Evolutionary conservation across 2,329 filamentous ascomycete species (phyloP).

Genomic region (Hyphodiscus sp.): DNA sequence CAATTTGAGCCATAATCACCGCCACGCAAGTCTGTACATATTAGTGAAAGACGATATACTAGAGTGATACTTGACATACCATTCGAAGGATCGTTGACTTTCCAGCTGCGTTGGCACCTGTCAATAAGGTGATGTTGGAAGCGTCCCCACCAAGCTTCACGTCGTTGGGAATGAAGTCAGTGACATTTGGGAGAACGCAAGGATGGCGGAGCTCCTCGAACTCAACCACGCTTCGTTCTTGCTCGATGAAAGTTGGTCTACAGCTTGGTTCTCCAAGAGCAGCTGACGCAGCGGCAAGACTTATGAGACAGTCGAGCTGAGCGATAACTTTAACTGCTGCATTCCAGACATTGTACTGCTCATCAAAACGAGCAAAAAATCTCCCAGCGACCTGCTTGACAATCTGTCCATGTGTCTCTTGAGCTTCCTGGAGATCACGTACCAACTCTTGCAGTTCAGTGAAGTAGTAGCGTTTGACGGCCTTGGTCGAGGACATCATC

Average conservation of each 20-base stretch:
- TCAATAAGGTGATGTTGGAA: constrained; percentile 83
- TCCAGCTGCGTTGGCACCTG: constrained; percentile 92
- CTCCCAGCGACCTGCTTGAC: constrained; percentile 77
- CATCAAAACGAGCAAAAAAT: constrained; percentile 83
- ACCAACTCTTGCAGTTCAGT: constrained; percentile 75
- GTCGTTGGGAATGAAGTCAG: constrained; percentile 95
- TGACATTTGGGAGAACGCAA: constrained; percentile 83
- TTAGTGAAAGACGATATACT: constrained; percentile 11
- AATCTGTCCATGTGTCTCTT: constrained; percentile 88
- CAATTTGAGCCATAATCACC: constrained; percentile 95
- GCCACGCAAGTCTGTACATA: constrained; percentile 72
- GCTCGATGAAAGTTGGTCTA: constrained; percentile 79
- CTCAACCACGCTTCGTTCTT: constrained; percentile 79
- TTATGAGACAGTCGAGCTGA: constrained; percentile 91
- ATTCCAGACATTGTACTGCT: constrained; percentile 79
- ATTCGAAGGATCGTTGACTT: constrained; percentile 96
- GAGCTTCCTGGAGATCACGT: constrained; percentile 82
- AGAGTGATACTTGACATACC: constrained; percentile 45
- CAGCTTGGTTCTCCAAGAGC: constrained; percentile 82
- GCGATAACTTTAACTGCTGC: constrained; percentile 83
- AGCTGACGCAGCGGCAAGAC: constrained; percentile 80
- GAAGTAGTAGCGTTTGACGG: constrained; percentile 92
- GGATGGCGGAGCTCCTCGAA: constrained; percentile 91
- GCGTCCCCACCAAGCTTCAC: constrained; percentile 75
- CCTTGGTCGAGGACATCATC: constrained; percentile 90